Percentiles rank a stretch among this genome's conserved stretches.
These are phyloP conservation scores for Tolypocladium cylindrosporum DNA, from an alignment of 2,329 filamentous ascomycete species.

Conservation along the genomic window DNA sequence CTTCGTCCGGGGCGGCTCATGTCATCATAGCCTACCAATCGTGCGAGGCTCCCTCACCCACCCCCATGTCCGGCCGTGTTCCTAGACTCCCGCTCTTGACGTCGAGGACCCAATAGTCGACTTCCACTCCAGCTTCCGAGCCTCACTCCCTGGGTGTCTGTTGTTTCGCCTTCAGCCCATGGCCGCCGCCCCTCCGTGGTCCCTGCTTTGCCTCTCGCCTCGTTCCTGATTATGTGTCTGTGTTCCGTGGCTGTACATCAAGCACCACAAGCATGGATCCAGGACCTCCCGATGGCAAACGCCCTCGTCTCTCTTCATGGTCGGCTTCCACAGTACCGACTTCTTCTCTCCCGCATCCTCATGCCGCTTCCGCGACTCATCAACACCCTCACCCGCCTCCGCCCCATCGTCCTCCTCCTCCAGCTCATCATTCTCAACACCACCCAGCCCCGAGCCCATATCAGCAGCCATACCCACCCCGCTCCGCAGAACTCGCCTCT, in stretches of 20 bases:
- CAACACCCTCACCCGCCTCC: conserved; percentile 17
- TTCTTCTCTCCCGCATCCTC: conserved; percentile 37
- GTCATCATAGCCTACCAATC: conserved; percentile 7
- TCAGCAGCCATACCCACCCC: conserved; percentile 29
- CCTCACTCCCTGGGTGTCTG: conserved; percentile 15
- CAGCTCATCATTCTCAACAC: conserved; percentile 13
- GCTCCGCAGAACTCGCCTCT: conserved; percentile 20
- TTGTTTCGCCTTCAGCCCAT: conserved; percentile 15
- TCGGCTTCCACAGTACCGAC: conserved; percentile 36
- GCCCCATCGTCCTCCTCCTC: conserved; percentile 8
- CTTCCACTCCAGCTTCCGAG: conserved; percentile 17
- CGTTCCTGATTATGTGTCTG: conserved; percentile 25
- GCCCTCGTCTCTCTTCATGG: conserved; percentile 44
- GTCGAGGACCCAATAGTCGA: conserved; percentile 19
- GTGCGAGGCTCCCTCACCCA: conserved; percentile 17
- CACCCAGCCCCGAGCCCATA: conserved; percentile 27
- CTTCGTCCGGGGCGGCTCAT: conserved; percentile 4
- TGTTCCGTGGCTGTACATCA: conserved; percentile 22
- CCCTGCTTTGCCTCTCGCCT: conserved; percentile 25
- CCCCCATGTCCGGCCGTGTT: conserved; percentile 17
- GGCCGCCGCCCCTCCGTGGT: conserved; percentile 25
- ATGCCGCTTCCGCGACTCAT: conserved; percentile 20
- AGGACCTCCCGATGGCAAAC: conserved; percentile 48
- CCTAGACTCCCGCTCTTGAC: conserved; percentile 11
- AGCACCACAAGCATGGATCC: conserved; percentile 46